Conservation (phyloP, 306 rosid species). For the Medicago lupulina region DNA sequence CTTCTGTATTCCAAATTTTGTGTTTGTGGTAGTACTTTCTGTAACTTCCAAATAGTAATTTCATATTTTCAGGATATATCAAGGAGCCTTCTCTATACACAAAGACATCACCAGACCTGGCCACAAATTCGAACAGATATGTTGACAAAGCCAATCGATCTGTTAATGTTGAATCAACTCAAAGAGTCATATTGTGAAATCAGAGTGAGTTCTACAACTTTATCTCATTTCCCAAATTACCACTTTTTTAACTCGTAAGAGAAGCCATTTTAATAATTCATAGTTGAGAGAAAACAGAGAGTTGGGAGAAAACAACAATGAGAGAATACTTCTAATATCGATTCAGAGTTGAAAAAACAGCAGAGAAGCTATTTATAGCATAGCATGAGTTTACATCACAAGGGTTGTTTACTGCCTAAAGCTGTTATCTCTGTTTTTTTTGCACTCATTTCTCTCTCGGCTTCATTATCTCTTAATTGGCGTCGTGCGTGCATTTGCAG, state of each 20-base stretch:
- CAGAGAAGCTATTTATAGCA: background rate
- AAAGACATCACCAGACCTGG: constrained; percentile 97
- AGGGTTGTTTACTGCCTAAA: background rate
- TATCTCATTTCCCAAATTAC: constrained; percentile 1
- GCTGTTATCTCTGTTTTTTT: background rate
- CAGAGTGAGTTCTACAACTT: constrained; percentile 63
- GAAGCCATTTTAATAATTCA: background rate
- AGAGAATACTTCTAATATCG: background rate
- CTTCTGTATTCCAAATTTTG: constrained; percentile 5
- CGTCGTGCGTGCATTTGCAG: background rate
- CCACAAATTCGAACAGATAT: constrained; percentile 91
- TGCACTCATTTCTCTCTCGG: background rate
- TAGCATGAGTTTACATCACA: background rate
- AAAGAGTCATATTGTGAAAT: constrained; percentile 89
- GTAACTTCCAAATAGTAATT: constrained; percentile 15
- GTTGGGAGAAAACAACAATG: background rate
- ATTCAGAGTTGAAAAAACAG: background rate
- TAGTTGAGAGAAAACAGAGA: background rate
- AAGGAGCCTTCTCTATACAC: constrained; percentile 95
- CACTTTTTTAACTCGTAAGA: background rate
- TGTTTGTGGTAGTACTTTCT: constrained; percentile 26
- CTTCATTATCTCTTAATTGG: background rate
- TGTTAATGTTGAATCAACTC: constrained; percentile 82
- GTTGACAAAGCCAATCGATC: constrained; percentile 80
- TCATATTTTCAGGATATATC: constrained; percentile 78